Base-by-base conservation (phyloP, 495 filamentous ascomycete species). In the Chaetomium fimeti region DNA sequence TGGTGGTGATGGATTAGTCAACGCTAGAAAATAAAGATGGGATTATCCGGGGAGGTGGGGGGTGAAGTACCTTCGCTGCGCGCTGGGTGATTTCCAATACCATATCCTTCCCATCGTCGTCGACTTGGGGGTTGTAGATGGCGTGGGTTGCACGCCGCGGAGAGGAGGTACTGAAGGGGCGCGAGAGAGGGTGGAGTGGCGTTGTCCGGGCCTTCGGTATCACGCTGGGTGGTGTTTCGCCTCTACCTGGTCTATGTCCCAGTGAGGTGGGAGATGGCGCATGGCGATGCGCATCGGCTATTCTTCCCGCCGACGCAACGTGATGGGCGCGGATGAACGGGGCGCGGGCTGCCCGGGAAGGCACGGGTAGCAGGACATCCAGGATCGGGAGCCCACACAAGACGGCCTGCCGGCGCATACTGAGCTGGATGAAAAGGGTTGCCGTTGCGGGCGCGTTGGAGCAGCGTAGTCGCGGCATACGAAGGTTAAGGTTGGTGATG, bases 101-200 rank as follows among this genome's bases (percentile, higher is more conserved):
- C 85, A 96, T 90, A 45, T 88, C 80, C 45, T 92, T 88, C n/a
- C 93, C 93, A 48, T 91, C 84, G 9, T 92, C 89, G 72, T 88
- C 87, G 42, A 81, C 80, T 61, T 85, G 82, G 0, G 89, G 89
- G 71, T 93, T 92, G 66, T 79, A 73, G 25, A 86, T 67, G 38
- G 81, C 75, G 15, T 75, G 66, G 0, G 82, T 84, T 28, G 70
- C 72, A 27, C 65, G 58, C 38, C 68, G 53, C 1, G 71, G 24
- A 3, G 70, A 29, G 7, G 79, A 72, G 12, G 71, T 66, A 61
- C 69, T 76, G 60, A 81, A 79, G 2, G 62, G 28, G 28, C 65
- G 58, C 20, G 15, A 62, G 20, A 25, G 63, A 56, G 62, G 38
- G 60, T 56, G 57, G 61, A 62, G 60, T 66, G 43, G 40, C 25